A percentile compares a stretch with the other conserved stretches of the same genome.
Evolutionary conservation across 2,329 filamentous ascomycete species (phyloP).

Genomic region (Xylaria sp.): DNA sequence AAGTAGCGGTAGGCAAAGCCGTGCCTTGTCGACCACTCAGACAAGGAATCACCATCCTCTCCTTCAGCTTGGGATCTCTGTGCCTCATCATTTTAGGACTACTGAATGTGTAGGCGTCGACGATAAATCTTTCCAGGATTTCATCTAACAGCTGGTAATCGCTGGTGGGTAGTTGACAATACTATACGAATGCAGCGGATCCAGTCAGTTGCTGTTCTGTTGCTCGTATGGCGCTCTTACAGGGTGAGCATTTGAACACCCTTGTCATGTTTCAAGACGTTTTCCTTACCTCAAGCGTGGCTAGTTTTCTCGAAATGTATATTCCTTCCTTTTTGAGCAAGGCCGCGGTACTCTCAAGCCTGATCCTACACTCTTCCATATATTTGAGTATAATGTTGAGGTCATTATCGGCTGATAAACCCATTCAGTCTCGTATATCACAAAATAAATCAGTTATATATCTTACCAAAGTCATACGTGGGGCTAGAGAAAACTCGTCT

Average conservation of each 20-base stretch:
- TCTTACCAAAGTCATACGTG: neutral
- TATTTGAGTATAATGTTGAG: neutral
- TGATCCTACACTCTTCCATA: neutral
- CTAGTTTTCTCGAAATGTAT: neutral
- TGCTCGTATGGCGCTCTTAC: neutral
- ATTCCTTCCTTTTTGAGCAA: neutral
- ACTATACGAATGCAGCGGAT: neutral
- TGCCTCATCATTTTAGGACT: neutral
- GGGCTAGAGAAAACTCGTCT: neutral
- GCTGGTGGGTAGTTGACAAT: neutral
- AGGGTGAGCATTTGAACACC: neutral
- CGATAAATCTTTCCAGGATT: conserved; percentile 2
- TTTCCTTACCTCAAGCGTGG: neutral
- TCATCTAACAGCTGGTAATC: conserved; percentile 1
- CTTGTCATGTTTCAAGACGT: conserved; percentile 1
- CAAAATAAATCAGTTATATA: neutral
- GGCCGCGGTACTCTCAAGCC: neutral
- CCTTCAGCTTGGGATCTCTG: neutral
- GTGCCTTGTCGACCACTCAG: conserved; percentile 3
- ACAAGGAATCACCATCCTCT: neutral
- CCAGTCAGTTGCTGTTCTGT: neutral
- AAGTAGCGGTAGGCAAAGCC: conserved; percentile 4
- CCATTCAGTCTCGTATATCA: neutral
- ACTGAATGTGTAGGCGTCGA: neutral
- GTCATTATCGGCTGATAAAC: neutral